Evolutionary conservation across 257 asterid genomes (phyloP), one percentile per base, ranked within the genome.

Genomic region (Solanum gracilifrons): DNA sequence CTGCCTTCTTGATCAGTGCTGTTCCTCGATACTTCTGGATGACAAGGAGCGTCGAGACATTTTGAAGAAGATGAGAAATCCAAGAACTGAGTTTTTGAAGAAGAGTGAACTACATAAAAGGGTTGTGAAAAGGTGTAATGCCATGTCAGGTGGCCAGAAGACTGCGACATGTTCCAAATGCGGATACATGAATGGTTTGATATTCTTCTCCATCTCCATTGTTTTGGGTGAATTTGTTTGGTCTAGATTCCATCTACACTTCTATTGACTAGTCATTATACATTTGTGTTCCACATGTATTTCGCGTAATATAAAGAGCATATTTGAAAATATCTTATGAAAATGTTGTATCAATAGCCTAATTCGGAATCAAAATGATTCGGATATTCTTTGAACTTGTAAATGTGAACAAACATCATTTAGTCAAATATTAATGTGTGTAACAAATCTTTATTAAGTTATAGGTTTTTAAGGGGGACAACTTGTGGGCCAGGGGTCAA

Each of bases 31-130:
- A 87, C 96, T 97, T 88, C 94, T 97, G 85, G 89, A 46, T 21
- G 99, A 95, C 86, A 92, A 91, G 83, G 92, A 85, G 4, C 93
- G 94, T 83, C 91, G 72, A 51, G 91, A 43, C 13, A 88, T 79
- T 88, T 90, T 97, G 80, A 92, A 85, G 93, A 93, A 90, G 92
- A 97, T 95, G 95, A 93, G 99, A 89, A 95, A 88, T 91, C 93
- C 95, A 16, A 93, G 80, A 87, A 23, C 64, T 36, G 99, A 97
- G 88, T 94, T 90, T 74, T 89, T 95, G 91, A 91, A 37, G 90
- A 97, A 95, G 94, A 89, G 20, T 76, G 98, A 89, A 69, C 16
- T 88, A 60, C 86, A 88, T 51, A 95, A 95, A 89, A 60, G 2
- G 33, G 91, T 95, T 18, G 94, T 95, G 64, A 92, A 92, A 91